Evolutionary conservation across 2,329 filamentous ascomycete genomes (phyloP), one percentile per base, ranked within the genome.

Genomic region (Botrytis elliptica): DNA sequence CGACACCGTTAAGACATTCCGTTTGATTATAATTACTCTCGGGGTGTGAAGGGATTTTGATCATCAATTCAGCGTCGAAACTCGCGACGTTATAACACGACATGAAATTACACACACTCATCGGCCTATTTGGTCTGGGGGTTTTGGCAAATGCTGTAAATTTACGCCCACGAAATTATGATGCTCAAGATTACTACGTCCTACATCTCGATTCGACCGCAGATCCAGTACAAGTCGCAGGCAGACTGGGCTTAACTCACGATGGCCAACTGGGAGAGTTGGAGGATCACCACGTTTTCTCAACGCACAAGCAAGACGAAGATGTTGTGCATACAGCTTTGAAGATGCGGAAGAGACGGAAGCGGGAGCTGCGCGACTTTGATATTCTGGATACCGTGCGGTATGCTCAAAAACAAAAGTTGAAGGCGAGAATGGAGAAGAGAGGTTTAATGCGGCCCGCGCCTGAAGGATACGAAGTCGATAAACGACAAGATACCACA

Each of bases 131-230:
- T 72, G 84, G 87, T 82, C 83, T 90, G 66, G 84, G 86, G 75
- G 86, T 79, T 82, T 77, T 83, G 40, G 80, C 85, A 75, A 83
- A 85, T 73, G 85, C 86, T 44, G 82, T 85, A 64, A 77, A 78
- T 71, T 82, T 89, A 63, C 84, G 86, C 68, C 84, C 86, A 76
- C 91, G 93, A 78, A 88, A 96, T 80, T 93, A 97, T 85, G 88
- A 92, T 68, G 86, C 88, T 57, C 90, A 94, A 83, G 95, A 99
- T 83, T 98, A 97, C 84, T 98, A 98, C 82, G 94, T 97, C 76
- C 86, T 99, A 65, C 93, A 98, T 77, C 88, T 99, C 79, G 89
- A 92, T 74, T 84, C 88, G 20, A 85, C 88, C 55, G 86, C 88
- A 10, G 86, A 89, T 22, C 94, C 94, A 25, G 84, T 88, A 38